Conservation (phyloP, 148 eudicot genomes). For the Rhododendron ovatum region DNA sequence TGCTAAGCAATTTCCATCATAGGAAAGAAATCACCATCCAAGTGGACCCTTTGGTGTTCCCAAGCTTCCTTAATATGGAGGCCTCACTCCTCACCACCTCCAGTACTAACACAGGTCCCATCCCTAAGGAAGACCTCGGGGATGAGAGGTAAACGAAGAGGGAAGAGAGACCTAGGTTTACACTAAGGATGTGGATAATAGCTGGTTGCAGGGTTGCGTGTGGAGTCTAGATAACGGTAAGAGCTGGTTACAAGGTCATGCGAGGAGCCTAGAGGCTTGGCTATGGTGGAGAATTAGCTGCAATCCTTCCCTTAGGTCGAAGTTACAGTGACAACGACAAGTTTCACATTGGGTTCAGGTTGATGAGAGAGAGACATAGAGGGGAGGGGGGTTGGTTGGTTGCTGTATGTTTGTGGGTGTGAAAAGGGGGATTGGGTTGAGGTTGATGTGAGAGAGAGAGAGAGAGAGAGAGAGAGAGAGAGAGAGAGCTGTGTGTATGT, state of each 20-base stretch:
- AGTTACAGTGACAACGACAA: not conserved
- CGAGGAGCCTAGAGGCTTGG: not conserved
- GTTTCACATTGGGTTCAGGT: not conserved
- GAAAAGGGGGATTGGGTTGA: not conserved
- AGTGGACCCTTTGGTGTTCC: not conserved
- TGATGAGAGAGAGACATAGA: too few relatives aligned
- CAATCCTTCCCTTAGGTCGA: not conserved
- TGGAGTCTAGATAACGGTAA: not conserved
- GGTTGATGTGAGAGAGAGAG: too few relatives aligned
- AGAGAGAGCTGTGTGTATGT: not conserved
- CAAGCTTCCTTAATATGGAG: not conserved
- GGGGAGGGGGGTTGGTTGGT: not conserved
- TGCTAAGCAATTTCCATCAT: not conserved
- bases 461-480: not conserved
- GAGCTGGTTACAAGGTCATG: too few relatives aligned
- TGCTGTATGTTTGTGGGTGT: not conserved
- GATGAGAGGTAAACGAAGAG: not conserved
- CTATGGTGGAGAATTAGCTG: not conserved
- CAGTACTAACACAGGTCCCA: not conserved
- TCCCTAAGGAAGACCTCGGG: not conserved
- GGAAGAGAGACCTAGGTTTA: not conserved
- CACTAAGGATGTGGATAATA: not conserved
- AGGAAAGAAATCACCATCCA: not conserved
- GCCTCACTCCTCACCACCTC: not conserved
- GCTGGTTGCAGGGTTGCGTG: not conserved